Base-by-base conservation (phyloP, 345 rosid genomes). In the Moricandia moricandioides region DNA sequence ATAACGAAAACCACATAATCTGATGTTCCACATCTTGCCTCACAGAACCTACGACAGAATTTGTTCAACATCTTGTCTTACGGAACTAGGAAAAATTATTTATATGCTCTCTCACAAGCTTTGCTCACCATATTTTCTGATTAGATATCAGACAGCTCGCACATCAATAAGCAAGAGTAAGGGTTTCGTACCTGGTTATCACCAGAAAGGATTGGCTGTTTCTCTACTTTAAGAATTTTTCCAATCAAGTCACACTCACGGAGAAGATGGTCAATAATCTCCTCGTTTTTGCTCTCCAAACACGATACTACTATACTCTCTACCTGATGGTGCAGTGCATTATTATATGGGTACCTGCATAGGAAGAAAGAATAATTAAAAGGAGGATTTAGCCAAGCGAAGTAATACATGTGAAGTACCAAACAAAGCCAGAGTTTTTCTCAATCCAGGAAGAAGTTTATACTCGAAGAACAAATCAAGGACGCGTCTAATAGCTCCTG, bases 311-410 rank as follows among this genome's bases (percentile, higher is more conserved):
- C 74, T 65, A 95, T 88, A 72, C 93, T 95, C 84, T 95, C 97
- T 17, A 90, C 93, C 66, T 91, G 97, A 85, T 92, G 97, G 77
- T 95, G 99, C 82, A 95, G 75, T 12, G 96, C 97, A 81, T 92
- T 95, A 76, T 92, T 95, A 83, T 79, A 95, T 4, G 97, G 97
- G 78, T 92, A 92, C 88, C 99, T 95, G 80, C 79, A 83, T 43
- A 64, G 70, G 69, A 71, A 54, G 59, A 65, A 76, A 65, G 33
- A 16, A 60, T 4, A 80, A 62, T 62, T 24, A 11, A 73, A 67
- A 43, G 40, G 10, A 17, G 51, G 17, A 58, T 65, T 71, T 61
- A 79, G 60, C 69, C 74, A 52, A 39, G 63, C 33, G 72, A 58
- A 66, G 60, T n/a, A 35, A 21, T 14, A 51, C 63, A 45, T 54